phyloP scores from a whole-genome alignment of 2,329 filamentous ascomycete genomes.

The Fusarium albosuccineum region DNA sequence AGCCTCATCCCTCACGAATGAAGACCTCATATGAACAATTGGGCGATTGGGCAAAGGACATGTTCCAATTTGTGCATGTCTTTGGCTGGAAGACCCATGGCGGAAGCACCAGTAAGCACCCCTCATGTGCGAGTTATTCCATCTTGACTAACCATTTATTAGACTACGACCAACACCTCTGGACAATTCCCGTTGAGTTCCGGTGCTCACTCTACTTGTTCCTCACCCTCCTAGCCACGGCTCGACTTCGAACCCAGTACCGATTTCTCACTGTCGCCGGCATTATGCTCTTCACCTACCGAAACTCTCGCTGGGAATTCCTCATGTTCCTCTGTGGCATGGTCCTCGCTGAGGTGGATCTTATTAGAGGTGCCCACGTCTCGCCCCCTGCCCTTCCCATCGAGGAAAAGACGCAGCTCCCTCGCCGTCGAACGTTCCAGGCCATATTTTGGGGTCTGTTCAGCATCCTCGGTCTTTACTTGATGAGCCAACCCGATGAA shows the following conservation, averaged over 20 bases:
- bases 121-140: neutral
- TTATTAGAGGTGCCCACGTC: conserved; percentile 62
- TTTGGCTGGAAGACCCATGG: conserved; percentile 64
- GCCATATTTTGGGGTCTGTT: conserved; percentile 55
- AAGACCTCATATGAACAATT: conserved; percentile 56
- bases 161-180: conserved; percentile 69
- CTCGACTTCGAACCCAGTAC: conserved; percentile 57
- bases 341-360: conserved; percentile 67
- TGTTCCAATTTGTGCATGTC: conserved; percentile 64
- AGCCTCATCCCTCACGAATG: conserved; percentile 60
- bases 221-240: conserved; percentile 63
- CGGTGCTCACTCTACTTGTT: conserved; percentile 70
- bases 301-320: conserved; percentile 66
- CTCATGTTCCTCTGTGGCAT: conserved; percentile 68
- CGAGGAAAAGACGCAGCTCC: conserved; percentile 32
- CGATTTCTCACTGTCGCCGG: conserved; percentile 58
- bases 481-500: conserved; percentile 58
- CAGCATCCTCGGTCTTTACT: conserved; percentile 65
- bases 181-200: conserved; percentile 74
- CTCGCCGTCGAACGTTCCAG: conserved; percentile 23
- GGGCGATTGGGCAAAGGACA: conserved; percentile 60
- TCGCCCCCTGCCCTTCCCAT: conserved; percentile 45
- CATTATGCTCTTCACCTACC: conserved; percentile 60
- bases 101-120: conserved; percentile 58
- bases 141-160: neutral